These are phyloP conservation scores for Ophioceras dolichostomum DNA, from an alignment of 2,329 filamentous ascomycete genomes.

Conservation along the genomic window DNA sequence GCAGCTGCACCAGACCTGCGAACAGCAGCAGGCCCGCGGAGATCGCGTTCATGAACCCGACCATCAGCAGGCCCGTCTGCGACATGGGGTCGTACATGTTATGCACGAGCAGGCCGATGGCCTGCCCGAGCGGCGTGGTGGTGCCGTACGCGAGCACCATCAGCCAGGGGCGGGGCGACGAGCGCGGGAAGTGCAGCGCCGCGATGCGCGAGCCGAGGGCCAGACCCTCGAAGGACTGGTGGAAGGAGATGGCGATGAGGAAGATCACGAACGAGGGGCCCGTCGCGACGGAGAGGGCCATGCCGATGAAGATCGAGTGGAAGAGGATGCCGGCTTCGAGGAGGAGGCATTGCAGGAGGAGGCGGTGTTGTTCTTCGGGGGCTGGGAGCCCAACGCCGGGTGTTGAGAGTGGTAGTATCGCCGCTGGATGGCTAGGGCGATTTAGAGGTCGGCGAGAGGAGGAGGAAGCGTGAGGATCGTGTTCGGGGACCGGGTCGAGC, in stretches of 20 bases:
- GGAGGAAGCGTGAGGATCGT: constrained; percentile 13
- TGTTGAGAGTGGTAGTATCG: no score
- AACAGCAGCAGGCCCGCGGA: constrained; percentile 71
- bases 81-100: constrained; percentile 70
- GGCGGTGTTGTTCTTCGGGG: constrained; percentile 49
- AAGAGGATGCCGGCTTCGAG: constrained; percentile 77
- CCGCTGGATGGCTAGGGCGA: constrained; percentile 12
- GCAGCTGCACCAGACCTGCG: constrained; percentile 70
- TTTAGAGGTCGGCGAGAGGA: constrained; percentile 11
- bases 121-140: constrained; percentile 73
- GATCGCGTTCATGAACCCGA: constrained; percentile 80
- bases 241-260: constrained; percentile 68
- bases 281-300: constrained; percentile 72
- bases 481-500: constrained; percentile 30
- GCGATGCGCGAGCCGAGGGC: constrained; percentile 78
- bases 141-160: constrained; percentile 68
- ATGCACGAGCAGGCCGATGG: constrained; percentile 67
- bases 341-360: constrained; percentile 65
- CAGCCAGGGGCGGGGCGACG: constrained; percentile 67
- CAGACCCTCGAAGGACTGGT: constrained; percentile 82
- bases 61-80: constrained; percentile 64
- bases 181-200: constrained; percentile 63
- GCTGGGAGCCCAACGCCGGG: constrained; percentile 15
- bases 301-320: constrained; percentile 77
- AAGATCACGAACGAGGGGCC: constrained; percentile 71